phyloP scores from a whole-genome alignment of 768 basidiomycete species.

The Suillus bovinus region DNA sequence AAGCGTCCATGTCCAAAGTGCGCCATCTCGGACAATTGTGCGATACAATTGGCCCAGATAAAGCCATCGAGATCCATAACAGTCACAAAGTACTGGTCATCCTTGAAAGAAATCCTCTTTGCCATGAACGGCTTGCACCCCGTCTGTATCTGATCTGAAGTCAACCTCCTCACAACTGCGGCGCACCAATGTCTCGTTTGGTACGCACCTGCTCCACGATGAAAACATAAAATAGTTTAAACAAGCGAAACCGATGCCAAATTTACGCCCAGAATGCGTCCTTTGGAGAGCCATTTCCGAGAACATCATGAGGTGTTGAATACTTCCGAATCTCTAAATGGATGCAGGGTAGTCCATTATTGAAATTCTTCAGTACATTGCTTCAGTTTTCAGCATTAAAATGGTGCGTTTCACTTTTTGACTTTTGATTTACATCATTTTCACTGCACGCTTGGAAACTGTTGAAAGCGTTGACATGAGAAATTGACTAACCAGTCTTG shows the following conservation, averaged over 20 bases:
- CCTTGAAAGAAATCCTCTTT: not conserved
- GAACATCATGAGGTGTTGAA: not conserved
- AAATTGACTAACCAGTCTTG: not conserved
- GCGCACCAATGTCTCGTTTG: not conserved
- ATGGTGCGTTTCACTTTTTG: not conserved
- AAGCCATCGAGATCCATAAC: too few species aligned
- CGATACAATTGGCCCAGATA: not conserved
- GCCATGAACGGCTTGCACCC: not conserved
- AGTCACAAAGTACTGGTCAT: too few species aligned
- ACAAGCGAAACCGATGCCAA: not conserved
- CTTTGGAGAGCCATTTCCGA: not conserved
- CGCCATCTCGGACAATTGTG: not conserved
- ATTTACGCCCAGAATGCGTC: not conserved
- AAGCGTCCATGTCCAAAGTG: not conserved
- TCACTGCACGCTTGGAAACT: not conserved
- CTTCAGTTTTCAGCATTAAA: not conserved
- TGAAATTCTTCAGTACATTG: not conserved
- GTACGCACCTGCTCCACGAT: not conserved
- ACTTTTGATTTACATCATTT: not conserved
- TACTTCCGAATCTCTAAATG: not conserved
- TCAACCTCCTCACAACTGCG: not conserved
- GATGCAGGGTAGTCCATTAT: too few species aligned
- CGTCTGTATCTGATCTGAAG: not conserved
- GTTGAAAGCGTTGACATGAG: not conserved
- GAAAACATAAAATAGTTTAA: not conserved